Evolutionary conservation across 768 basidiomycete species (phyloP).

Genomic region (Agrocybe praecox): DNA sequence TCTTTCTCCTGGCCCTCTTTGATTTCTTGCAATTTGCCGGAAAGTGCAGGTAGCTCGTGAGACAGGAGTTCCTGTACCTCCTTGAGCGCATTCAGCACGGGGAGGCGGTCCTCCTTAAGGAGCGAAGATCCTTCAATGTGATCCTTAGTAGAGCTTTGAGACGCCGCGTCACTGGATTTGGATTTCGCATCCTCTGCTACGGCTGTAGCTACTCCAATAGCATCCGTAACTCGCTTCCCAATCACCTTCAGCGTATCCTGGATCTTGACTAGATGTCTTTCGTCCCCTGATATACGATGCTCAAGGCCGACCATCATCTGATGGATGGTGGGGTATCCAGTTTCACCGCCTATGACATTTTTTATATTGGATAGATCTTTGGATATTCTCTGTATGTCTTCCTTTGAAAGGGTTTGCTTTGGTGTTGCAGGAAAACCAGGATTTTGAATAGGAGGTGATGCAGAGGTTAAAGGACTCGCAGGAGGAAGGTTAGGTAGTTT

Average conservation of each 20-base stretch:
- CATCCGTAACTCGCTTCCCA: conserved; percentile 12
- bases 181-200: conserved; percentile 5
- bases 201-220: not conserved
- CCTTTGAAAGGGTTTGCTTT: conserved; percentile 2
- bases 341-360: conserved; percentile 23
- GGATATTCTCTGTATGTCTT: conserved; percentile 19
- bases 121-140: too few relatives aligned
- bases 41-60: conserved; percentile 35
- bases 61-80: conserved; percentile 42
- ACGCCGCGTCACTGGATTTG: not conserved
- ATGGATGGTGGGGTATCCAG: conserved; percentile 29
- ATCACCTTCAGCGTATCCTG: conserved; percentile 28
- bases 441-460: not conserved
- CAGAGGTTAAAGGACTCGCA: not conserved
- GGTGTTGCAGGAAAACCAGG: not conserved
- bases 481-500: not conserved
- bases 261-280: conserved; percentile 25
- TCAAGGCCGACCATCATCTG: conserved; percentile 33
- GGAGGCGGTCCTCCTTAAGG: conserved; percentile 4
- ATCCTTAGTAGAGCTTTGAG: too few relatives aligned
- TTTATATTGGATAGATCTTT: conserved; percentile 21
- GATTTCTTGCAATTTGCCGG: conserved; percentile 28
- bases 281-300: conserved; percentile 25
- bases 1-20: conserved; percentile 6
- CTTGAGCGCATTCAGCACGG: conserved; percentile 34